Conservation (phyloP, 164 flowering plant genomes). For the Umbilicus rupestris region DNA sequence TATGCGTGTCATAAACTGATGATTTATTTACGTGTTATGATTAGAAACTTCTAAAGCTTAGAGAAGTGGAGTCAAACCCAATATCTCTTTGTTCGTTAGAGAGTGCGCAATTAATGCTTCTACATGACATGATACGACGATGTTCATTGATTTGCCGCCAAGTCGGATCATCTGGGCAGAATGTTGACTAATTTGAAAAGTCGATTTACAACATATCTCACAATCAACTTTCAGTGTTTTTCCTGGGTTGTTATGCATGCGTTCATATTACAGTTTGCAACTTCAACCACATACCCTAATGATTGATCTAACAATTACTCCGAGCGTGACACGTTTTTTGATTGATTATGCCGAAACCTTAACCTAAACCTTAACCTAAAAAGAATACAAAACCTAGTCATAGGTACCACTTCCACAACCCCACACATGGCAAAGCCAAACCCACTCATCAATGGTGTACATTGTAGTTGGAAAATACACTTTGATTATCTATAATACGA, state of each 20-base stretch:
- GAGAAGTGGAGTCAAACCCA: neutral
- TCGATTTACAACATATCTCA: neutral
- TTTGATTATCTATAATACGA: too few relatives aligned
- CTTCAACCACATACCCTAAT: neutral
- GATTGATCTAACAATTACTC: neutral
- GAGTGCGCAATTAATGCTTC: neutral
- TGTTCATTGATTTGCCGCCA: too few relatives aligned
- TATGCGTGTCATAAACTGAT: neutral
- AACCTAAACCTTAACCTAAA: too few relatives aligned
- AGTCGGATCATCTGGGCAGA: too few relatives aligned
- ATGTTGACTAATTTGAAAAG: neutral
- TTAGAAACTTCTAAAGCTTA: neutral
- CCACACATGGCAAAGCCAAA: too few relatives aligned
- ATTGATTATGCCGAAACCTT: neutral
- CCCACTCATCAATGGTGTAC: too few relatives aligned
- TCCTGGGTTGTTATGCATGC: neutral
- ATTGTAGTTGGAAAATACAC: too few relatives aligned
- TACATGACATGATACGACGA: neutral
- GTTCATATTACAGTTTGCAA: neutral
- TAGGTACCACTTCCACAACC: neutral
- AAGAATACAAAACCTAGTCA: neutral
- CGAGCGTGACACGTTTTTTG: neutral
- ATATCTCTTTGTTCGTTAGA: slow-evolving; percentile 3
- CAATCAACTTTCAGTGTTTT: neutral
- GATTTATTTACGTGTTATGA: neutral